A percentile compares a stretch with the other conserved stretches of the same genome.
These are phyloP conservation scores for Chlorella variabilis DNA, from an alignment of 163 green algal species.

Conservation along the genomic window DNA sequence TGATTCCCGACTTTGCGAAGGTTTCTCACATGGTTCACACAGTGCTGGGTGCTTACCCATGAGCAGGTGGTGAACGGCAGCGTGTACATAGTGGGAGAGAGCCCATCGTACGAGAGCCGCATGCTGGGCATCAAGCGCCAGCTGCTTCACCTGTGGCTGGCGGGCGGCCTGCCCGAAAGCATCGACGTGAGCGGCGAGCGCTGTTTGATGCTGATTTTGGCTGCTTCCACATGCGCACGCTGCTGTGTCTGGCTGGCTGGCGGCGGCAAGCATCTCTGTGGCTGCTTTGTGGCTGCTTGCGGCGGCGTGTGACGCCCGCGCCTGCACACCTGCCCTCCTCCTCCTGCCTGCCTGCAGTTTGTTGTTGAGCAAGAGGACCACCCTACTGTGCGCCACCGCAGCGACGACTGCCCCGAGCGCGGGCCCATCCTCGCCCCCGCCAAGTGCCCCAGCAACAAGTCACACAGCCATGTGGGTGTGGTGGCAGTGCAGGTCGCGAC, in stretches of 20 bases:
- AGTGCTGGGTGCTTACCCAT: not conserved
- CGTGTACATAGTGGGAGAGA: slow-evolving; percentile 9
- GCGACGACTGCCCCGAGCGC: not conserved
- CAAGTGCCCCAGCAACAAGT: slow-evolving; percentile 2
- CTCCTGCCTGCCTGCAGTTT: not conserved
- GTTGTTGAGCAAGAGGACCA: slow-evolving; percentile 10
- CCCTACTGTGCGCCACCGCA: not conserved
- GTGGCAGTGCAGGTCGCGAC: no score
- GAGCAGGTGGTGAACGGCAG: slow-evolving; percentile 16
- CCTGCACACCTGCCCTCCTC: no score
- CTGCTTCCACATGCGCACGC: not conserved
- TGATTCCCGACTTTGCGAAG: no score
- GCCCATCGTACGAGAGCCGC: not conserved
- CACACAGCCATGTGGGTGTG: slow-evolving; percentile 9
- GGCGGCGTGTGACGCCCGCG: no score
- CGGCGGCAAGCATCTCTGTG: no score
- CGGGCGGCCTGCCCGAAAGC: slow-evolving; percentile 6
- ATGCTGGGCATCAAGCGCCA: slow-evolving; percentile 18
- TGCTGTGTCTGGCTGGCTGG: not conserved
- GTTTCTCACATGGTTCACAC: not conserved
- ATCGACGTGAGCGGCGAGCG: slow-evolving; percentile 17
- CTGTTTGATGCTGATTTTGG: not conserved
- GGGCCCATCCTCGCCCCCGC: not conserved
- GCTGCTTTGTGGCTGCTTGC: no score
- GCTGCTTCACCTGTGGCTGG: slow-evolving; percentile 14